A percentile compares a stretch with the other conserved stretches of the same genome.
Conservation (phyloP, 352 stramenopile species). For the Phytophthora pisi region DNA sequence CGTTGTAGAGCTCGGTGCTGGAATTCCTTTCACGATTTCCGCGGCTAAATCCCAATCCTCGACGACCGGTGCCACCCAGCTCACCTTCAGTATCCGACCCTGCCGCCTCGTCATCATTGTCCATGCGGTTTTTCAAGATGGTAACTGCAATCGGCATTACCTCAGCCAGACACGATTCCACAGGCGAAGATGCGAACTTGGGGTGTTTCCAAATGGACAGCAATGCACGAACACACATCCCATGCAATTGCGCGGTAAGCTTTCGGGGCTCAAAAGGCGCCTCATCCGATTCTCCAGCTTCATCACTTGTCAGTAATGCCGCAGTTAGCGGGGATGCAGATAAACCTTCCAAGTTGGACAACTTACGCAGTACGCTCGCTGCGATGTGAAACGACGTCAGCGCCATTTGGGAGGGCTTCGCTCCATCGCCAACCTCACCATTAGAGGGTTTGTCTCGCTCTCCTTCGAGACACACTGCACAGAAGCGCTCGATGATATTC, state of each 20-base stretch:
- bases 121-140: slow-evolving; percentile 79
- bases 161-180: slow-evolving; percentile 61
- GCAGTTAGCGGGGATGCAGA: slow-evolving; percentile 67
- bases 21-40: slow-evolving; percentile 37
- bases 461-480: slow-evolving; percentile 34
- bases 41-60: slow-evolving; percentile 42
- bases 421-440: neutral
- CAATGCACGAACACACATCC: slow-evolving; percentile 59
- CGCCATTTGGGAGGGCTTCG: slow-evolving; percentile 56
- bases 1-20: slow-evolving; percentile 43
- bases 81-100: slow-evolving; percentile 38
- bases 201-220: slow-evolving; percentile 66
- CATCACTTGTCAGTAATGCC: slow-evolving; percentile 62
- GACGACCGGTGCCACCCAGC: slow-evolving; percentile 28
- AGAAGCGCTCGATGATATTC: slow-evolving; percentile 55
- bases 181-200: slow-evolving; percentile 44
- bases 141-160: slow-evolving; percentile 76
- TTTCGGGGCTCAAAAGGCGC: slow-evolving; percentile 53
- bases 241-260: slow-evolving; percentile 69
- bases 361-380: slow-evolving; percentile 57
- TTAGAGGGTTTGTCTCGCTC: slow-evolving; percentile 9
- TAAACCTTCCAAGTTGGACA: slow-evolving; percentile 75
- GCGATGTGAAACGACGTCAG: slow-evolving; percentile 73
- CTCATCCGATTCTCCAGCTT: slow-evolving; percentile 35
- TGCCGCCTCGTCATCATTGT: slow-evolving; percentile 39